phyloP scores from a whole-genome alignment of 1,139 yeast genomes.

The Scheffersomyces titani region DNA sequence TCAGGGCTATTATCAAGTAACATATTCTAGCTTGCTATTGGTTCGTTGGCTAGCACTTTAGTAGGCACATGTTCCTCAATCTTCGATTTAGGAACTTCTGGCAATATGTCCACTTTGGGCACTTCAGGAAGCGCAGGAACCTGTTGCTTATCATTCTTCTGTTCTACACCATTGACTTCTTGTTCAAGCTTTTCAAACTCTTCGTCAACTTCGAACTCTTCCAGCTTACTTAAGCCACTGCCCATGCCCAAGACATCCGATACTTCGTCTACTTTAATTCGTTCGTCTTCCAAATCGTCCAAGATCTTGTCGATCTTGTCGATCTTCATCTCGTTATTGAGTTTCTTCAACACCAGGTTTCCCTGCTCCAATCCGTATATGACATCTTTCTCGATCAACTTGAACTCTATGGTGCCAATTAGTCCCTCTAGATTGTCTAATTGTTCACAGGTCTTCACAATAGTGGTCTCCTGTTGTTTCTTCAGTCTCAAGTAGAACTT shows the following conservation, averaged over 20 bases:
- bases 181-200: constrained; percentile 55
- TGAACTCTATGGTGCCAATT: constrained; percentile 80
- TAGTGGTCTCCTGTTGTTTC: constrained; percentile 75
- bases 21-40: constrained; percentile 9
- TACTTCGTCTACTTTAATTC: constrained; percentile 71
- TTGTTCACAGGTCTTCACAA: constrained; percentile 73
- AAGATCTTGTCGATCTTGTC: constrained; percentile 79
- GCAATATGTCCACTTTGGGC: constrained; percentile 17
- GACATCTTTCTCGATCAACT: constrained; percentile 84
- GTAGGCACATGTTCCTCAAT: constrained; percentile 15
- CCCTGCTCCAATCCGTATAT: constrained; percentile 80
- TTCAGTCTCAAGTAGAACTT: constrained; percentile 71
- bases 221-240: constrained; percentile 48
- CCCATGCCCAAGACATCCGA: constrained; percentile 48
- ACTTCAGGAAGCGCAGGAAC: constrained; percentile 17
- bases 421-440: constrained; percentile 73
- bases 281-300: constrained; percentile 85
- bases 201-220: constrained; percentile 67
- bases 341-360: constrained; percentile 66
- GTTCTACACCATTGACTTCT: constrained; percentile 31
- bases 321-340: constrained; percentile 76
- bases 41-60: constrained; percentile 14
- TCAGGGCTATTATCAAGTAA: background rate
- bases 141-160: constrained; percentile 8
- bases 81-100: constrained; percentile 22